These are phyloP conservation scores for Pseudogymnoascus sp. DNA, from an alignment of 2,329 filamentous ascomycete species.

Conservation along the genomic window DNA sequence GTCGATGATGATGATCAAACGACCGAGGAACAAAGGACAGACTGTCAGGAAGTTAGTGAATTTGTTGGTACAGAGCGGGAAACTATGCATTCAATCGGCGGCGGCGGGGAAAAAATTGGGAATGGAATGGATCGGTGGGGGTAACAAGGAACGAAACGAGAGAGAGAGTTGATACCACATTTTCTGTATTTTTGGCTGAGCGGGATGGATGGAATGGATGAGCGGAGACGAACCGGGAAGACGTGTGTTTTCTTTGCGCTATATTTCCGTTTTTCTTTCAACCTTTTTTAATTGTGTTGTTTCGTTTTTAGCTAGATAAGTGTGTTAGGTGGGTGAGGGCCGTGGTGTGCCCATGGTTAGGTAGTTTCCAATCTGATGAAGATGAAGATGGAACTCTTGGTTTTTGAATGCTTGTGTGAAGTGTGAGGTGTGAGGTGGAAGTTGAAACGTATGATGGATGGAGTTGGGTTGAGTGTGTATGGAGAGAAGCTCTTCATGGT, in stretches of 20 bases:
- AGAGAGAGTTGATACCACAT: conserved; percentile 1
- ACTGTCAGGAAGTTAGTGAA: background rate
- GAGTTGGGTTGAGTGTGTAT: background rate
- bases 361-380: background rate
- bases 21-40: background rate
- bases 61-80: background rate
- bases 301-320: background rate
- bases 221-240: background rate
- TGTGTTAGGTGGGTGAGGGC: background rate
- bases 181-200: background rate
- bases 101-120: background rate
- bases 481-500: too few relatives aligned
- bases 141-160: background rate
- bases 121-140: background rate
- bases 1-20: background rate
- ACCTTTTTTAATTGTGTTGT: background rate
- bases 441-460: background rate
- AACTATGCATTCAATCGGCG: background rate
- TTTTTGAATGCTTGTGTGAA: background rate
- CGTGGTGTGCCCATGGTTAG: background rate
- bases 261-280: background rate
- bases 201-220: background rate
- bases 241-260: background rate
- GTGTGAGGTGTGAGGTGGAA: background rate
- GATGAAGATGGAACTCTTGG: background rate